Conservation (phyloP, 2,329 filamentous ascomycete species). For the Fusarium denticulatum region DNA sequence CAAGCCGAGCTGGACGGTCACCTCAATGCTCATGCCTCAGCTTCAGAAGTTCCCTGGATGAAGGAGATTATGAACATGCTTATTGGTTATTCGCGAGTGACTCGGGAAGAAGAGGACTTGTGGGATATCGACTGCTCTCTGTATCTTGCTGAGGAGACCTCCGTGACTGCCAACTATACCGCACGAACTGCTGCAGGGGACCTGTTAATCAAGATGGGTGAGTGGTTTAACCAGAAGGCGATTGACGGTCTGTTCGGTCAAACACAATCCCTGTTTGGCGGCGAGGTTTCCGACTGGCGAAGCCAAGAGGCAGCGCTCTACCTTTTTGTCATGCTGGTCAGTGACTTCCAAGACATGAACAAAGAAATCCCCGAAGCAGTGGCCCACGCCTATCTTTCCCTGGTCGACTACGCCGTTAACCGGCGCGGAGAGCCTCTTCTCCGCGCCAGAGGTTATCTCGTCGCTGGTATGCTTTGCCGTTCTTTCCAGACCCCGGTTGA, state of each 20-base stretch:
- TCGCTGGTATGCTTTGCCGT: slow-evolving; percentile 81
- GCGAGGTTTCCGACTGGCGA: slow-evolving; percentile 62
- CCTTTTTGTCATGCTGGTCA: slow-evolving; percentile 83
- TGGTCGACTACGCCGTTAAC: slow-evolving; percentile 81
- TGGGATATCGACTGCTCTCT: slow-evolving; percentile 98
- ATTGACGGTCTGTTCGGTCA: slow-evolving; percentile 82
- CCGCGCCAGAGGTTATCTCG: slow-evolving; percentile 85
- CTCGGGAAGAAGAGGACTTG: slow-evolving; percentile 88
- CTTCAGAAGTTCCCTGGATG: slow-evolving; percentile 79
- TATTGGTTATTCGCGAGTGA: slow-evolving; percentile 88
- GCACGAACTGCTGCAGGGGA: slow-evolving; percentile 93
- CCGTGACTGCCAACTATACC: slow-evolving; percentile 95
- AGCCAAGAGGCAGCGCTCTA: slow-evolving; percentile 84
- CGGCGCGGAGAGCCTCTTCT: slow-evolving; percentile 78
- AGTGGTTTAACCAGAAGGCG: slow-evolving; percentile 82
- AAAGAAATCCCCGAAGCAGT: slow-evolving; percentile 76
- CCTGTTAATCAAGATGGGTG: slow-evolving; percentile 88
- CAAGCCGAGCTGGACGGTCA: slow-evolving; percentile 88
- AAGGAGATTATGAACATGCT: slow-evolving; percentile 87
- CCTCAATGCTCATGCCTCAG: slow-evolving; percentile 68
- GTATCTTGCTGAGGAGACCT: slow-evolving; percentile 93
- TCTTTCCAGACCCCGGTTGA: slow-evolving; percentile 71
- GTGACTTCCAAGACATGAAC: slow-evolving; percentile 82
- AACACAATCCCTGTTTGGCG: slow-evolving; percentile 77
- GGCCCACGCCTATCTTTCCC: slow-evolving; percentile 78